phyloP scores from a whole-genome alignment of 106 monocot species.

The Dendrobium huoshanense region DNA sequence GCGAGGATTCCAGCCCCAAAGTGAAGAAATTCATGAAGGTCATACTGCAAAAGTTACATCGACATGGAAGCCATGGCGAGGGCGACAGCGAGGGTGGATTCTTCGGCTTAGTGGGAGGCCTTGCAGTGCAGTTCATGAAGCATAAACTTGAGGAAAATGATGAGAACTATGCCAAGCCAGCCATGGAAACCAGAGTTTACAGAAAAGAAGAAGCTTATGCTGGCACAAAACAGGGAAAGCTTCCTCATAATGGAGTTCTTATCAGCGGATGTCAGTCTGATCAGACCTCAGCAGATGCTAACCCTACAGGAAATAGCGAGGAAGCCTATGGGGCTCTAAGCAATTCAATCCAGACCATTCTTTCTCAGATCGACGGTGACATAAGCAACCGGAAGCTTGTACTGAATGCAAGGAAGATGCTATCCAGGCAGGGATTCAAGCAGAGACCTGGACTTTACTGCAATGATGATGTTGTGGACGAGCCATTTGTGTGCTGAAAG shows the following conservation, averaged over 20 bases:
- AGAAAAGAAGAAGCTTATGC: slow-evolving; percentile 63
- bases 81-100: slow-evolving; percentile 35
- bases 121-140: slow-evolving; percentile 72
- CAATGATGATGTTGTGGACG: slow-evolving; percentile 54
- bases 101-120: slow-evolving; percentile 59
- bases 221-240: slow-evolving; percentile 37
- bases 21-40: slow-evolving; percentile 97
- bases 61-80: slow-evolving; percentile 3
- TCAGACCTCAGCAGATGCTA: slow-evolving; percentile 88
- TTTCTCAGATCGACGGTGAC: slow-evolving; percentile 35
- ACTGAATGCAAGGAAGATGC: slow-evolving; percentile 44
- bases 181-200: slow-evolving; percentile 43
- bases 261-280: slow-evolving; percentile 94
- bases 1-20: slow-evolving; percentile 91
- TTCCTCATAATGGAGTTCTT: slow-evolving; percentile 66
- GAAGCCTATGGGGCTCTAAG: slow-evolving; percentile 87
- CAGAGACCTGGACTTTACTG: slow-evolving; percentile 92
- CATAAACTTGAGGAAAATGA: slow-evolving; percentile 63
- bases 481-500: slow-evolving; percentile 65
- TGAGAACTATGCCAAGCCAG: slow-evolving; percentile 53
- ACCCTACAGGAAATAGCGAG: slow-evolving; percentile 16
- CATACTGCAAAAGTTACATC: slow-evolving; percentile 42
- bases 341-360: slow-evolving; percentile 81
- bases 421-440: slow-evolving; percentile 52
- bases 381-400: slow-evolving; percentile 72